phyloP scores from a whole-genome alignment of 2,329 filamentous ascomycete species.

The Dryadomyces quercus-mongolicae region DNA sequence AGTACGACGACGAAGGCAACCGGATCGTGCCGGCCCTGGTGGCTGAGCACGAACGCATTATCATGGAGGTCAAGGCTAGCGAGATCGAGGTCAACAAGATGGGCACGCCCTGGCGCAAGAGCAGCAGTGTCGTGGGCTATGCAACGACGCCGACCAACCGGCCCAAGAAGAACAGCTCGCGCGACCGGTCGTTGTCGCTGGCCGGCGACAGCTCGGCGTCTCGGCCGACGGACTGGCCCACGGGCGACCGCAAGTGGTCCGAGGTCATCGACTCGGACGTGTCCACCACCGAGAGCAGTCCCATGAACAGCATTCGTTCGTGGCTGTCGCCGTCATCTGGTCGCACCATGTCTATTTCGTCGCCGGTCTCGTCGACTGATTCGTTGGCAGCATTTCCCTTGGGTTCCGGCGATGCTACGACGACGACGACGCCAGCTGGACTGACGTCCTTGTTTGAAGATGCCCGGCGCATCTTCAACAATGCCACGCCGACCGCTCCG shows the following conservation, averaged over 20 bases:
- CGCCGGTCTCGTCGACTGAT: slow-evolving; percentile 8
- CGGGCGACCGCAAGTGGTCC: slow-evolving; percentile 2
- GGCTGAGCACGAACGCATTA: slow-evolving; percentile 13
- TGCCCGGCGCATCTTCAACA: slow-evolving; percentile 1
- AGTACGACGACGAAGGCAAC: slow-evolving; percentile 10
- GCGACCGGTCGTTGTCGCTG: slow-evolving; percentile 10
- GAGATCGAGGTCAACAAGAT: slow-evolving; percentile 12
- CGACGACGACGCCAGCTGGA: background rate
- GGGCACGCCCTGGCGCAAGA: slow-evolving; percentile 11
- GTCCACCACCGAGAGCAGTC: slow-evolving; percentile 10
- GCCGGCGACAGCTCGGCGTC: slow-evolving; percentile 5
- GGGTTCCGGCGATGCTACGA: background rate
- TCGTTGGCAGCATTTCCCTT: background rate
- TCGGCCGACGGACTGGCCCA: slow-evolving; percentile 5
- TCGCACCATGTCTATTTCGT: slow-evolving; percentile 3
- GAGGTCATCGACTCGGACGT: slow-evolving; percentile 7
- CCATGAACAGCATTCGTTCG: slow-evolving; percentile 13
- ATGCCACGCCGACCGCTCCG: background rate
- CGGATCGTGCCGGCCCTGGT: slow-evolving; percentile 10
- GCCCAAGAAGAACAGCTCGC: background rate
- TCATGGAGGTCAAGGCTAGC: slow-evolving; percentile 10
- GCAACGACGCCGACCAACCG: background rate
- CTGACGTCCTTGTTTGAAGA: slow-evolving; percentile 10
- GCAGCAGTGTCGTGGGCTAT: background rate
- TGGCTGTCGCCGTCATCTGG: slow-evolving; percentile 8